Evolutionary conservation across 176 grass and related monocot species (phyloP).

Genomic region (Eragrostis nindensis): DNA sequence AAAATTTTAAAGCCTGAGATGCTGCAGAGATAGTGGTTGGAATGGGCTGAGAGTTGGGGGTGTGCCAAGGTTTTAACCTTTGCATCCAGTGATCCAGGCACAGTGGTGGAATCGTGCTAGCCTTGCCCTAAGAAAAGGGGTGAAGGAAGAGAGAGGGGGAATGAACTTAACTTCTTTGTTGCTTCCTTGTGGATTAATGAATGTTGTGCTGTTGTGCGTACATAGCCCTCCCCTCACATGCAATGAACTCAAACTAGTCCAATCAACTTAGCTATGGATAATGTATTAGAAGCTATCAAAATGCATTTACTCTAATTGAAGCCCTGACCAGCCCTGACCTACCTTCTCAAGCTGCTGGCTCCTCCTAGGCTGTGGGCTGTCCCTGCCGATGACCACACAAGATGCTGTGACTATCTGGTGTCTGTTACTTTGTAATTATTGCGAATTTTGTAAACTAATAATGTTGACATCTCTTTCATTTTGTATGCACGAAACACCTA

Average conservation of each 20-base stretch:
- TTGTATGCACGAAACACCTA: conserved; percentile 4
- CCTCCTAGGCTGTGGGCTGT: not conserved
- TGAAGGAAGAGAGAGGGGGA: not conserved
- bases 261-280: not conserved
- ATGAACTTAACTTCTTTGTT: not conserved
- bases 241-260: not conserved
- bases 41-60: not conserved
- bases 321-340: too few species aligned
- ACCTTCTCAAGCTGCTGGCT: not conserved
- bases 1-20: not conserved
- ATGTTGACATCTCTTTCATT: conserved; percentile 17
- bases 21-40: not conserved
- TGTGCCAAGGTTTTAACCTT: not conserved
- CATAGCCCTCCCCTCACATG: not conserved
- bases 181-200: not conserved
- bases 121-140: not conserved
- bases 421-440: conserved; percentile 11
- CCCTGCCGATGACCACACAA: too few species aligned
- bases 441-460: conserved; percentile 2
- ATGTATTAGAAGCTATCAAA: not conserved
- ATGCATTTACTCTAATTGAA: not conserved
- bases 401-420: not conserved
- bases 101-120: not conserved
- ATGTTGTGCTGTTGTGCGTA: not conserved
- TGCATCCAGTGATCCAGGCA: too few species aligned